Conservation (phyloP, 2,329 filamentous ascomycete genomes). For the Xylaria sp. region DNA sequence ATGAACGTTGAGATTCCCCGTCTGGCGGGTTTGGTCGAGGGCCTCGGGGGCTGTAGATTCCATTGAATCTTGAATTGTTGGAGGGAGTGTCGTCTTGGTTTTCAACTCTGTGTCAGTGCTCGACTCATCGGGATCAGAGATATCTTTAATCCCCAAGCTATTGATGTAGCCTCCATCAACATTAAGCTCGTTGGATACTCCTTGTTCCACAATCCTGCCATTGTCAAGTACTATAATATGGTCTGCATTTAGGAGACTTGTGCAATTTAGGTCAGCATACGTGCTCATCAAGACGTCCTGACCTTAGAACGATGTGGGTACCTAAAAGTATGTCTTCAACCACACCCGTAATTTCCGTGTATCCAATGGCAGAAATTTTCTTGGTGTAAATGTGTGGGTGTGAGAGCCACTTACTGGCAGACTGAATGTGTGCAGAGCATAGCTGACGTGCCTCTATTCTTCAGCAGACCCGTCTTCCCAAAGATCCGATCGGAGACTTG, state of each 20-base stretch:
- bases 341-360: too few species aligned
- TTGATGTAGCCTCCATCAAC: not conserved
- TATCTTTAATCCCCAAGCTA: not conserved
- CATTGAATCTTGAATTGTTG: not conserved
- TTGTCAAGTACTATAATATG: not conserved
- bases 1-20: not conserved
- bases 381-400: too few species aligned
- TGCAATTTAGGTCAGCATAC: not conserved
- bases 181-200: not conserved
- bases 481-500: constrained; percentile 43
- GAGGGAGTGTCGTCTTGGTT: not conserved
- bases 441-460: constrained; percentile 34
- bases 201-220: not conserved
- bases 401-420: constrained; percentile 53
- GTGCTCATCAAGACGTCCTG: constrained; percentile 50
- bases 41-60: not conserved
- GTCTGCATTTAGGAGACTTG: not conserved
- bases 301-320: constrained; percentile 34
- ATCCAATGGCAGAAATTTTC: too few species aligned
- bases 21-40: not conserved
- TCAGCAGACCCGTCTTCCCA: constrained; percentile 35
- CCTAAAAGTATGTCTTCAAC: too few species aligned
- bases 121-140: not conserved
- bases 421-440: constrained; percentile 49
- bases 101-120: not conserved